Conservation (phyloP, 768 basidiomycete species). For the Lactifluus volemus region DNA sequence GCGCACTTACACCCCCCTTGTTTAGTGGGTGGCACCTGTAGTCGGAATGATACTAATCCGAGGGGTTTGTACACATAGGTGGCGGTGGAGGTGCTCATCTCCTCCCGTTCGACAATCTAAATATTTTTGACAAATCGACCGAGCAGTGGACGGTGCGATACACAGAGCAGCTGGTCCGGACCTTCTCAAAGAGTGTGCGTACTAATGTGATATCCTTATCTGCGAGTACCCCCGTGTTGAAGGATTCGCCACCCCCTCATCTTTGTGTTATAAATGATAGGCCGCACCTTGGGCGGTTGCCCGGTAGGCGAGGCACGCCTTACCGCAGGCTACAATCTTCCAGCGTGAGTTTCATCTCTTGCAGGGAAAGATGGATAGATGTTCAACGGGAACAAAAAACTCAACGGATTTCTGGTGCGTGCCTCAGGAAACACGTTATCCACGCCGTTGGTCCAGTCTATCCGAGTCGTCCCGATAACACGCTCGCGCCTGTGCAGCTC, state of each 20-base stretch:
- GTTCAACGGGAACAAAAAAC: too few species aligned
- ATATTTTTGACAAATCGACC: background rate
- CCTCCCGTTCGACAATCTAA: background rate
- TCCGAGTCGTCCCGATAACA: slow-evolving; percentile 28
- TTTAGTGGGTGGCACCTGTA: background rate
- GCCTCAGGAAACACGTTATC: slow-evolving; percentile 55
- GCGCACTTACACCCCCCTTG: background rate
- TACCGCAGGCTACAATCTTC: slow-evolving; percentile 66
- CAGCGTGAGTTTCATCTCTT: slow-evolving; percentile 47
- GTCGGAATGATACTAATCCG: background rate
- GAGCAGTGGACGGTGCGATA: slow-evolving; percentile 72
- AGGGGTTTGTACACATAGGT: slow-evolving; percentile 32
- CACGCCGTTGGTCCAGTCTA: slow-evolving; percentile 80
- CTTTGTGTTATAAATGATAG: slow-evolving; percentile 21
- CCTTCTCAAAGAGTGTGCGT: slow-evolving; percentile 58
- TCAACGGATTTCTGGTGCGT: background rate
- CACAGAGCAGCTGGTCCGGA: slow-evolving; percentile 63
- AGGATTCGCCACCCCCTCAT: background rate
- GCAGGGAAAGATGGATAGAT: background rate
- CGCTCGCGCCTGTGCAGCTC: slow-evolving; percentile 45
- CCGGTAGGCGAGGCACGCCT: slow-evolving; percentile 70
- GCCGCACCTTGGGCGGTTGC: slow-evolving; percentile 57
- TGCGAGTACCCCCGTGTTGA: too few species aligned
- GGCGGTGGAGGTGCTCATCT: slow-evolving; percentile 60
- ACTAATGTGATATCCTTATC: background rate